phyloP scores from a whole-genome alignment of 306 rosid species.

The Cucumis melo region DNA sequence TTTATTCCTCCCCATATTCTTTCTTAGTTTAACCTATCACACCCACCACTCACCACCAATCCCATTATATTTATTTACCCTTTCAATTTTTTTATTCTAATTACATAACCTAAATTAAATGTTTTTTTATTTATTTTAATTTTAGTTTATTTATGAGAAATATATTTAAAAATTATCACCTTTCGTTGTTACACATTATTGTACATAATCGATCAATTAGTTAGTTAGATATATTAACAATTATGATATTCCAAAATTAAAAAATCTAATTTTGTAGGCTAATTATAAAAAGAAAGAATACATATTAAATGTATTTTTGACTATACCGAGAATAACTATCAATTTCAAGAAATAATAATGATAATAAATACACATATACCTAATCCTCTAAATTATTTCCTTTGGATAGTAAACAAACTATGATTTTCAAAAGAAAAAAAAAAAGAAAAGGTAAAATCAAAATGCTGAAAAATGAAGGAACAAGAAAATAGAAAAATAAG shows the following conservation, averaged over 20 bases:
- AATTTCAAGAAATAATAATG: no score
- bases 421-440: not conserved
- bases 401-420: not conserved
- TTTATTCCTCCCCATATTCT: not conserved
- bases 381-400: not conserved
- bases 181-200: no score
- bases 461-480: no score
- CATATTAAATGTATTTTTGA: not conserved
- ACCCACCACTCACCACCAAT: not conserved
- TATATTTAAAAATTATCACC: no score
- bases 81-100: not conserved
- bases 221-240: no score
- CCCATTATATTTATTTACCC: not conserved
- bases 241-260: not conserved
- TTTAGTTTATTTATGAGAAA: no score
- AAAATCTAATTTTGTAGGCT: not conserved
- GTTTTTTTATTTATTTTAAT: no score
- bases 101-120: no score
- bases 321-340: not conserved
- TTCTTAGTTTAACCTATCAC: not conserved
- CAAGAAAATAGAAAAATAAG: no score
- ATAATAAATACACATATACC: not conserved
- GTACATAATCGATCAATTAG: no score
- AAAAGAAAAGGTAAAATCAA: not conserved
- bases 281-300: not conserved